Base-by-base conservation (phyloP, 768 basidiomycete genomes). In the Leucocoprinus sp. region DNA sequence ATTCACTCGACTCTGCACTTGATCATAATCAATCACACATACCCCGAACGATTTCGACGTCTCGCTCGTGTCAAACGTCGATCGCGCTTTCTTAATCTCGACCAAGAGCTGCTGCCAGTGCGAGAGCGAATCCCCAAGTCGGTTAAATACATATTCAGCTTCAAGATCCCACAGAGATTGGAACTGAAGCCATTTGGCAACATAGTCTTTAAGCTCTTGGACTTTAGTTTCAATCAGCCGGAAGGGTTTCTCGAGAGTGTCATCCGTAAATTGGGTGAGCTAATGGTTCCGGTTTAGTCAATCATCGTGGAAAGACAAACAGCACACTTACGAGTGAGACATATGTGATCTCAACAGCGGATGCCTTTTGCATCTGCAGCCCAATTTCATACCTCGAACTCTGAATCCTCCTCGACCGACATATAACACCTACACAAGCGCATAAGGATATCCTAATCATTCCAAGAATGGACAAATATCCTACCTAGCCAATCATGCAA, bases 111-210 rank as follows among this genome's bases (percentile, higher is more conserved):
- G 89, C 58, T 96, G 92, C 96, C 96, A 99, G 62, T 84, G 74
- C 2, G 80, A 80, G 18, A 99, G 78, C 9, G 89, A 89, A 63
- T 99, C 95, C 7, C 96, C 96, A 5, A 99, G 82, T 0, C 89
- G 85, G 55, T 82, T 83, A 73, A 96, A 98, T 27, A 99, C 93
- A 58, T 88, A 86, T 73, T 98, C 95, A 22, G 93, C 78, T 64
- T 98, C 93, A 33, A 98, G 80, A 60, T 99, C 96, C 96, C 95
- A 98, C 0, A 98, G 72, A 0, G 95, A 95, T 64, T 98, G 96
- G 76, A 99, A 98, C 57, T 95, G 93, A 0, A 98, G 77, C 96
- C 96, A 99, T 67, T 96, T 96, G 49, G 75, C 88, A 40, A 97
- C 92, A 63, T 99, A 99, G 37, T 84, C 83, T 54, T 76, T 82